Base-by-base conservation (phyloP, 352 stramenopile genomes). In the Thalassiosira hispida region DNA sequence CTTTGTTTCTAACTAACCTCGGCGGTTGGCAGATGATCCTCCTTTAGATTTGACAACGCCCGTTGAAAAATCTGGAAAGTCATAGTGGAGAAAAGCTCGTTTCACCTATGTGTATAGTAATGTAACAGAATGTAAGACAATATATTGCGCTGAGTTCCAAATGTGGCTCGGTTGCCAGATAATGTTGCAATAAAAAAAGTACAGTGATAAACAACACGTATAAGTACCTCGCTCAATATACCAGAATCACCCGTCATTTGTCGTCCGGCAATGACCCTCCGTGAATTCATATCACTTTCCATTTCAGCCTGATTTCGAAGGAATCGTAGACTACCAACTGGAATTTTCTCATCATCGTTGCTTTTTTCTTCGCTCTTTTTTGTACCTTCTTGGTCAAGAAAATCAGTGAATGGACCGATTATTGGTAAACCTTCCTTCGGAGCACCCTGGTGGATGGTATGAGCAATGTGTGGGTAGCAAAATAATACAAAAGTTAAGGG, bases 1-100 rank as follows among this genome's bases (percentile, higher is more conserved):
- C n/a, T n/a, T n/a, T n/a, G n/a, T n/a, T n/a, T n/a, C n/a, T n/a
- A 18, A 49, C 25, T 46, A 12, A 46, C 68, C 77, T 52, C 84
- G 61, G 12, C 85, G 74, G 70, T 82, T 91, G 0, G 62, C 40
- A 31, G 60, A 62, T 16, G 52, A 29, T 23, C 66, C 70, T 56
- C 51, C 20, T 68, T 94, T 35, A 87, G 72, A 66, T 66, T 66
- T 73, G 16, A 86, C 57, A 46, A 77, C 97, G 66, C 98, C 96
- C 49, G 98, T 98, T 73, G 93, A 97, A 87, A 98, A 99, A 0
- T 96, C 95, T 9, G 97, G 97, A 86, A 99, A 99, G 73, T 99
- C 96, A 77, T 98, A 98, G 81, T 98, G 96, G 44, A 98, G 59
- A 76, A 92, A 91, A 18, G 57, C 60, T 42, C 84, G 55, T 59